Evolutionary conservation across 2,329 filamentous ascomycete species (phyloP).

Genomic region (Alternaria gansuensis): DNA sequence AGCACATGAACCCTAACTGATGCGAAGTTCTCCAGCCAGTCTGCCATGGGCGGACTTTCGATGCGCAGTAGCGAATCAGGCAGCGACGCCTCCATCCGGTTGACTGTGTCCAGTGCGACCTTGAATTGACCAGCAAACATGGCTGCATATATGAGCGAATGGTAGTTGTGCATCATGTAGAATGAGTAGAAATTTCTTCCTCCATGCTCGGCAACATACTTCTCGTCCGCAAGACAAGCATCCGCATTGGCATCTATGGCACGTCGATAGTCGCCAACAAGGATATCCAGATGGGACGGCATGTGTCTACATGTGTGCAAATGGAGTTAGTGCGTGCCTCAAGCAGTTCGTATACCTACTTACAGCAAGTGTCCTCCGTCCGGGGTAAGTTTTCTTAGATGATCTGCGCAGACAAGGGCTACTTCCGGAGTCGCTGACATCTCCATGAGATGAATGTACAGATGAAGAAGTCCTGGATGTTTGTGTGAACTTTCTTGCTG

Average conservation of each 20-base stretch:
- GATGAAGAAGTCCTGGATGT: conserved; percentile 76
- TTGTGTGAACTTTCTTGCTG: conserved; percentile 57
- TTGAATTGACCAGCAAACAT: conserved; percentile 76
- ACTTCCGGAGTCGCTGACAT: conserved; percentile 74
- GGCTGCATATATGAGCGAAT: conserved; percentile 78
- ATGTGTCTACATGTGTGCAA: conserved; percentile 62
- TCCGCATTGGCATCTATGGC: conserved; percentile 73
- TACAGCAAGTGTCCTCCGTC: conserved; percentile 72
- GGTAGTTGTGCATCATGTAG: conserved; percentile 77
- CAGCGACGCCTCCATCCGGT: conserved; percentile 68
- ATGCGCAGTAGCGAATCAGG: conserved; percentile 71
- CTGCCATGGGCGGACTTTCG: conserved; percentile 74
- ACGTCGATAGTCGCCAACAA: conserved; percentile 74
- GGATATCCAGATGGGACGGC: conserved; percentile 78
- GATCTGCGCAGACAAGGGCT: conserved; percentile 68
- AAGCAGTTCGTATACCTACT: not conserved
- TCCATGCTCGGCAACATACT: conserved; percentile 67
- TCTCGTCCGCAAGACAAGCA: conserved; percentile 73
- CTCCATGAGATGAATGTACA: conserved; percentile 82
- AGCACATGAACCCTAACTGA: conserved; percentile 73
- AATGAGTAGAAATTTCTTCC: conserved; percentile 77
- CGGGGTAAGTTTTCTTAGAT: conserved; percentile 70
- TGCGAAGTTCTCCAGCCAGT: conserved; percentile 78
- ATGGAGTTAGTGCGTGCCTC: not conserved
- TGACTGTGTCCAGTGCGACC: conserved; percentile 69